Percentiles rank a stretch among this genome's conserved stretches.
These are phyloP conservation scores for Heracleum sosnowskyi DNA, from an alignment of 129 eudicot genomes.

Conservation along the genomic window DNA sequence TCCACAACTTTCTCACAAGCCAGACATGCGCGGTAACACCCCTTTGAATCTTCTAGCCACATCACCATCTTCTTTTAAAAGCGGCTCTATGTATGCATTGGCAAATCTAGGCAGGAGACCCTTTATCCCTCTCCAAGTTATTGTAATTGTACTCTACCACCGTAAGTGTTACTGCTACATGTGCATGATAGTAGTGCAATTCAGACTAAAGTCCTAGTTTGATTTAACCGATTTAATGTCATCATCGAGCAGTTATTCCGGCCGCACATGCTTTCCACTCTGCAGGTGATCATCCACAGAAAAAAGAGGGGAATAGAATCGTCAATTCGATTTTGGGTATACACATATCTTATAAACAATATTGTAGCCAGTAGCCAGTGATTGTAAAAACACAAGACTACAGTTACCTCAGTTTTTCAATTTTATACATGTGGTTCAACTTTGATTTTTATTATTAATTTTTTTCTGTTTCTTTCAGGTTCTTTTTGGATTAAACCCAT, in stretches of 20 bases:
- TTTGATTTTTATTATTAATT: background rate
- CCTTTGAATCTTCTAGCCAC: constrained; percentile 8
- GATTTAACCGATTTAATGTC: background rate
- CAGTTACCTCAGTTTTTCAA: background rate
- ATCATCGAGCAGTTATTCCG: background rate
- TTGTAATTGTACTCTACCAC: background rate
- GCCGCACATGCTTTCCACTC: background rate
- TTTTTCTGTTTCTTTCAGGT: background rate
- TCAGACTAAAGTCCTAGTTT: background rate
- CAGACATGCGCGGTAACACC: background rate
- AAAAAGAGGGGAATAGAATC: background rate
- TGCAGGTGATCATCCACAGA: background rate
- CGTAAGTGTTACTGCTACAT: background rate
- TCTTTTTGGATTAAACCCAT: background rate
- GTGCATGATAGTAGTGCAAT: too few relatives aligned
- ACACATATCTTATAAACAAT: background rate
- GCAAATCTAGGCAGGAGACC: background rate
- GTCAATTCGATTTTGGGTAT: background rate
- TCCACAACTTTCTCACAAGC: constrained; percentile 6
- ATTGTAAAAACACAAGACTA: background rate
- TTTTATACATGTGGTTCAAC: background rate
- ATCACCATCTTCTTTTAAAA: constrained; percentile 1
- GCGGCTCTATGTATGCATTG: background rate
- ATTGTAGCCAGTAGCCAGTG: too few relatives aligned
- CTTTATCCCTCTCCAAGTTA: background rate